Evolutionary conservation across 768 basidiomycete species (phyloP), one percentile per base, ranked within the genome.

Genomic region (Kwoniella mangroviensis): DNA sequence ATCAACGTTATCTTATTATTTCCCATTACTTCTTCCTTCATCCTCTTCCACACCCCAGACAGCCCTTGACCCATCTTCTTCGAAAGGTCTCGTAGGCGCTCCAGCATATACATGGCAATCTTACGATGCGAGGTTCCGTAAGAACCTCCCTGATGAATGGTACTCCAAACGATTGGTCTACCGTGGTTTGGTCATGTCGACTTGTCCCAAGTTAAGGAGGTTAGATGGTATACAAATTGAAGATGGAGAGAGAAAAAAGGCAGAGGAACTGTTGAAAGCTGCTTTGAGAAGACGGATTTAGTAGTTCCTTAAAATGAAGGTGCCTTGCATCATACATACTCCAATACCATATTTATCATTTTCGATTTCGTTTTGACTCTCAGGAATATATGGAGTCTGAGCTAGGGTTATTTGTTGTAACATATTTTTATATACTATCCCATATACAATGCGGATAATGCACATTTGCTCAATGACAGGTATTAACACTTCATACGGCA

Each of bases 1-100:
- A 64, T 93, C 92, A 75, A 98, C 95, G 21, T 89, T 98, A 12
- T 92, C 92, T 6, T 96, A 93, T 91, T 98, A 99, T 83, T 86
- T 97, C 42, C 94, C 97, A 24, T 84, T 98, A 68, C 86, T 94
- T 62, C 89, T 92, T 68, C 86, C 87, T 74, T 89, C 90, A 75
- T 67, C 60, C 22, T 19, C 63, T 53, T 66, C 58, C 11, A 42
- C 40, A 49, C 19, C 56, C 7, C 41, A 56, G 53, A 24, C 66
- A 43, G 65, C 51, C 15, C 13, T 63, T n/a, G 54, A 53, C 26
- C 58, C 60, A 12, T 54, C 63, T 22, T 64, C 63, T 1, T 34
- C 72, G 4, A 40, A 52, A 9, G 67, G 88, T 75, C 90, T 89
- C 12, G 26, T 17, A 40, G 28, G 41, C 21, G 41, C 58, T 19